phyloP scores from a whole-genome alignment of 805 yeast genomes.

The Priceomyces melissophilus region DNA sequence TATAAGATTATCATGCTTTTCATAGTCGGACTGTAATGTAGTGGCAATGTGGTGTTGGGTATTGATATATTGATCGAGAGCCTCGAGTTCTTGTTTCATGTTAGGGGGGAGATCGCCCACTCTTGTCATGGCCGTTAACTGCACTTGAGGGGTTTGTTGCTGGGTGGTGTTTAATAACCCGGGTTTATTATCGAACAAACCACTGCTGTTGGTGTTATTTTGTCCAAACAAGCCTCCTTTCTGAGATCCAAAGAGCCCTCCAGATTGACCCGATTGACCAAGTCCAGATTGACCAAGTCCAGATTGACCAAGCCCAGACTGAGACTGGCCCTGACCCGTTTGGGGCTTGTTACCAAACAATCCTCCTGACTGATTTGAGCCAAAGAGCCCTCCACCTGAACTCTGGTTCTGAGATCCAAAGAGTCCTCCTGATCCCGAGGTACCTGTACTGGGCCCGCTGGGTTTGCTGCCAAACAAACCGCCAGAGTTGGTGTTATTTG shows the following conservation, averaged over 20 bases:
- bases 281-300: slow-evolving; percentile 11
- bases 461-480: slow-evolving; percentile 17
- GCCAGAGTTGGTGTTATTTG: slow-evolving; percentile 8
- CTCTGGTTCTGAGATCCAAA: slow-evolving; percentile 15
- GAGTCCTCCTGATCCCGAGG: slow-evolving; percentile 15
- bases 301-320: not conserved
- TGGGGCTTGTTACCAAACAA: slow-evolving; percentile 20
- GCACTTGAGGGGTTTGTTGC: slow-evolving; percentile 30
- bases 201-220: slow-evolving; percentile 9
- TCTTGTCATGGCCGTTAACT: slow-evolving; percentile 68
- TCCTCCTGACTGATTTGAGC: slow-evolving; percentile 17
- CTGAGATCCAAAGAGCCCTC: slow-evolving; percentile 8
- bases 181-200: slow-evolving; percentile 8
- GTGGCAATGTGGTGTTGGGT: slow-evolving; percentile 72
- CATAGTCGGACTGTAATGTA: slow-evolving; percentile 56
- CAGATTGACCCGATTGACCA: slow-evolving; percentile 17
- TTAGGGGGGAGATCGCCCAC: slow-evolving; percentile 72
- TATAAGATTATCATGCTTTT: slow-evolving; percentile 61
- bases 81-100: slow-evolving; percentile 65
- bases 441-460: not conserved
- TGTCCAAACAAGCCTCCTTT: slow-evolving; percentile 14
- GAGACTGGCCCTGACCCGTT: not conserved
- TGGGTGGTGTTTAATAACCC: slow-evolving; percentile 2
- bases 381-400: slow-evolving; percentile 24
- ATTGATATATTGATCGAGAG: slow-evolving; percentile 68